These are phyloP conservation scores for Inonotus obliquus DNA, from an alignment of 1,284 basidiomycete genomes.

Conservation along the genomic window DNA sequence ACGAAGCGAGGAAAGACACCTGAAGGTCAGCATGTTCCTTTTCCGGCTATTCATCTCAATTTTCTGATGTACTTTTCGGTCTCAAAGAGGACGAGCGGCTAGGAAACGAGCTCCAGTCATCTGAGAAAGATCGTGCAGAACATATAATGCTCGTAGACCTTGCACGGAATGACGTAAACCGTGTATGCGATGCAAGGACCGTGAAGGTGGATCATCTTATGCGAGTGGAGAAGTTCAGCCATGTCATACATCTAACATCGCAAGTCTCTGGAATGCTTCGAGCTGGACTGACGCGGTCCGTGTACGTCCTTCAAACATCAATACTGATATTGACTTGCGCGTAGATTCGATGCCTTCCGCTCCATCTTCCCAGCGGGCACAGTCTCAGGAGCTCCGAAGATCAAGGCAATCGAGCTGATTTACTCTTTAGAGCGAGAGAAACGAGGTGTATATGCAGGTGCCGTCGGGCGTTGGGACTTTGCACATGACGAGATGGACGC, in stretches of 20 bases:
- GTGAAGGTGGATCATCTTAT: constrained; percentile 97
- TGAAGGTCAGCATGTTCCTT: constrained; percentile 54
- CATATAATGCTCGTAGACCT: constrained; percentile 99
- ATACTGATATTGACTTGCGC: background rate
- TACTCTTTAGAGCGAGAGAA: constrained; percentile 85
- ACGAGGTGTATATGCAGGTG: constrained; percentile 95
- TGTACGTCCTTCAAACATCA: constrained; percentile 8
- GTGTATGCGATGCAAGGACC: constrained; percentile 92
- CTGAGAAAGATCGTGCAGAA: constrained; percentile 95
- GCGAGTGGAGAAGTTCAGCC: constrained; percentile 93
- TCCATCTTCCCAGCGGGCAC: constrained; percentile 99
- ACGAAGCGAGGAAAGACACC: constrained; percentile 81
- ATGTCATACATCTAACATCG: constrained; percentile 97
- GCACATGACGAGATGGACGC: constrained; percentile 95
- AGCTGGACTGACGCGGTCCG: constrained; percentile 76
- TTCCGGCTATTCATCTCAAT: background rate
- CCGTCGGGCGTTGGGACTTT: constrained; percentile 96
- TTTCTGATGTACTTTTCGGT: background rate
- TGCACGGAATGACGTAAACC: constrained; percentile 98
- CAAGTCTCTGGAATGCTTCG: constrained; percentile 90
- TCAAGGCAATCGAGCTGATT: constrained; percentile 96
- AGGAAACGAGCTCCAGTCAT: constrained; percentile 69
- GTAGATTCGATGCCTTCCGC: constrained; percentile 95
- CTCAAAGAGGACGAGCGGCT: constrained; percentile 80
- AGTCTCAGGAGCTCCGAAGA: constrained; percentile 98